Base-by-base conservation (phyloP, 257 asterid species). In the Ilex asprella region DNA sequence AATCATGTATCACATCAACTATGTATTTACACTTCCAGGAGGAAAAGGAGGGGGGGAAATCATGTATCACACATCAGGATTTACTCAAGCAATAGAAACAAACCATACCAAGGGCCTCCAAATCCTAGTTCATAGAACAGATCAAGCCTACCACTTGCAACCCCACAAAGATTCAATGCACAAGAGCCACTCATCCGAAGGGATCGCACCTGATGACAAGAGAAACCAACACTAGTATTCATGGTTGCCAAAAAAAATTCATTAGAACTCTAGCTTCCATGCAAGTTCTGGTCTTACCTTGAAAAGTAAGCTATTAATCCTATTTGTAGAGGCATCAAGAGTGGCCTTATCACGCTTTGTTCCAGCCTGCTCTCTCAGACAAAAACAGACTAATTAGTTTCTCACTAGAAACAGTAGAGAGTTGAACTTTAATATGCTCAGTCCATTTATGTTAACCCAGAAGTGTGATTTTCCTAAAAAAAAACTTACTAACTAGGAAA, bases 61-160 rank as follows among this genome's bases (percentile, higher is more conserved):
- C 60, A 39, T 57, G 47, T 41, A 39, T 54, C 27, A 43, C 53
- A 21, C 61, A 61, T 58, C 67, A 52, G 5, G 49, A 30, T 30
- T 50, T 54, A 61, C 12, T 56, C 16, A n/a, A 58, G 41, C 15
- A 21, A 21, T 7, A 53, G 4, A 39, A 16, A 32, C 51, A 41
- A 51, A 69, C 56, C 74, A 67, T 79, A 80, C 89, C 97, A 90
- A 35, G 95, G 95, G 56, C 96, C 96, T 61, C 97, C 97, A 54
- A 78, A 90, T 59, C 92, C 96, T 56, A 50, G 59, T 76, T 83
- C 93, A 61, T 87, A 90, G 82, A 85, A 82, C 15, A 90, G 72
- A 70, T 90, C 97, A 64, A 90, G 80, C 80, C 96, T 85, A 62
- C 95, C 95, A 59, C 94, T 76, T 30, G 97, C 95, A 73, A 90